Percentiles rank a stretch among this genome's conserved stretches.
phyloP scores from a whole-genome alignment of 2,329 filamentous ascomycete species.

The Fonsecaea nubica region DNA sequence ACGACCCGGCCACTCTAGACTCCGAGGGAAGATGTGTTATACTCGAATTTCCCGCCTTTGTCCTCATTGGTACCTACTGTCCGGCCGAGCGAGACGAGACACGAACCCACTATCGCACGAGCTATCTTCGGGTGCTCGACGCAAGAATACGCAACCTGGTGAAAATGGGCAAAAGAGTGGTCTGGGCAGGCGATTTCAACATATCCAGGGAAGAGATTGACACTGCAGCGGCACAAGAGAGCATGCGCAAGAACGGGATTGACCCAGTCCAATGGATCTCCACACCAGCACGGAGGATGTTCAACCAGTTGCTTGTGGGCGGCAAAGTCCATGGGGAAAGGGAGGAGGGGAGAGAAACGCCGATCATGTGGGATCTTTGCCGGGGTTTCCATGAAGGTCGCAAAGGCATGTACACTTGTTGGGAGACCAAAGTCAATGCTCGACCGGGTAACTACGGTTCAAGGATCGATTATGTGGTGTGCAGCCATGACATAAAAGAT shows the following conservation, averaged over 20 bases:
- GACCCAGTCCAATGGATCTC: conserved; percentile 75
- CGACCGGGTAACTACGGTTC: conserved; percentile 92
- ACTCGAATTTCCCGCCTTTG: conserved; percentile 92
- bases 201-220: conserved; percentile 74
- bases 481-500: conserved; percentile 74
- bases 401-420: conserved; percentile 93
- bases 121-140: conserved; percentile 81
- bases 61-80: conserved; percentile 89
- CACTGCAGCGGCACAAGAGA: conserved; percentile 74
- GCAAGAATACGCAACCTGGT: conserved; percentile 83
- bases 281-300: conserved; percentile 73
- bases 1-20: conserved; percentile 78
- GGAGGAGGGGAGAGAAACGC: conserved; percentile 71
- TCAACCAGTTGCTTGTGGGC: conserved; percentile 83
- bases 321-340: conserved; percentile 71
- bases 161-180: conserved; percentile 79
- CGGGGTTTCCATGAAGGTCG: conserved; percentile 80
- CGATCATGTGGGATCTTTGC: conserved; percentile 83
- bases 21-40: conserved; percentile 90
- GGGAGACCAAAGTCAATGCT: conserved; percentile 94
- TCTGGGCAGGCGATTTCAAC: conserved; percentile 89
- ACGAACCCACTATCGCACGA: conserved; percentile 79
- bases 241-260: conserved; percentile 72
- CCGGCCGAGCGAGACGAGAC: conserved; percentile 87
- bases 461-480: conserved; percentile 92